phyloP scores from a whole-genome alignment of 1,139 yeast species.

The Saccharomyces hybrid region DNA sequence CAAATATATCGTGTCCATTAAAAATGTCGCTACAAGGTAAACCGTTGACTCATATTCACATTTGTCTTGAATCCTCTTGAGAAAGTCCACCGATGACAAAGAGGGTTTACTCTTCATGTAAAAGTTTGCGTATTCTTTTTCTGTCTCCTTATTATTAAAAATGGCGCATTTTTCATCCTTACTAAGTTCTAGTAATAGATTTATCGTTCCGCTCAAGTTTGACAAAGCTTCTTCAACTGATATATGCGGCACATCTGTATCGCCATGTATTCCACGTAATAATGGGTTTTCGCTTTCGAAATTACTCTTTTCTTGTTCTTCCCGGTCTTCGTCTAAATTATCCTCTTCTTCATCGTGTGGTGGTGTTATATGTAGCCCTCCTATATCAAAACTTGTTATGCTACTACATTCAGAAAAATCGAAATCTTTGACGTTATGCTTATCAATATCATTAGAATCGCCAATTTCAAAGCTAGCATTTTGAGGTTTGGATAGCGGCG shows the following conservation, averaged over 20 bases:
- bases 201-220: slow-evolving; percentile 9
- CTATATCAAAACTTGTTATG: background rate
- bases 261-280: background rate
- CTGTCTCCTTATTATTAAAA: background rate
- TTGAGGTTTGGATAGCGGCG: background rate
- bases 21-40: slow-evolving; percentile 23
- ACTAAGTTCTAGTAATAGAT: slow-evolving; percentile 3
- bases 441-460: background rate
- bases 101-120: slow-evolving; percentile 28
- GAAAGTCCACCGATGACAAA: slow-evolving; percentile 18
- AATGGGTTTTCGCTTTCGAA: background rate
- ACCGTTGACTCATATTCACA: slow-evolving; percentile 26
- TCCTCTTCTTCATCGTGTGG: background rate
- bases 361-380: background rate
- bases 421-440: background rate
- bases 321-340: too few relatives aligned
- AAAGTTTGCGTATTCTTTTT: slow-evolving; percentile 11
- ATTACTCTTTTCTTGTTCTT: background rate
- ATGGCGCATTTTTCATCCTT: background rate
- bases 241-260: background rate
- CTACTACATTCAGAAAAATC: background rate
- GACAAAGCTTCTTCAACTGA: slow-evolving; percentile 9
- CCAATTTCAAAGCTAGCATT: background rate
- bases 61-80: slow-evolving; percentile 27
- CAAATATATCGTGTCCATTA: slow-evolving; percentile 34